Evolutionary conservation across 306 rosid genomes (phyloP), one percentile per base, ranked within the genome.

Genomic region (Ammopiptanthus mongolicus): DNA sequence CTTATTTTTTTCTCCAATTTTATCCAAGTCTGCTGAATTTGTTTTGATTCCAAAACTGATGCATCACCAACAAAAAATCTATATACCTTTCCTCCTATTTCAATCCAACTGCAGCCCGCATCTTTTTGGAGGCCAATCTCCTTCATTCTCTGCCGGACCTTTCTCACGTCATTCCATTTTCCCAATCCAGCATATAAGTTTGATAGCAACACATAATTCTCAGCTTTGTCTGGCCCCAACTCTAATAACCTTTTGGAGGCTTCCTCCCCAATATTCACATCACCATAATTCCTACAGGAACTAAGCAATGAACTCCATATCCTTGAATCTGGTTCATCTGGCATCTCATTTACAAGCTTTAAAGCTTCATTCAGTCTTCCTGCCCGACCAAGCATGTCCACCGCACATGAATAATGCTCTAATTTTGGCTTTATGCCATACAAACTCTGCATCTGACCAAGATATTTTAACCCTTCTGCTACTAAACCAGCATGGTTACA

Each of bases 291-390:
- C 83, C 87, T 82, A 53, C 97, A 91, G 29, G 96, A 91, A 76
- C 96, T 91, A 72, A 93, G 97, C 79, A 93, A 79, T 63, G 97
- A 89, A 81, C 89, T 82, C 97, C 97, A 91, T 58, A 91, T 89
- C 71, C 87, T 69, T 34, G 88, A 81, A 83, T 93, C 98, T 52
- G 98, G 97, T 78, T 91, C 85, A 41, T 80, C 84, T 21, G 90
- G 91, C 79, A 93, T 69, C 77, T 82, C 84, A 11, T 84, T 69
- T 76, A 89, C 82, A 60, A 93, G 80, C 78, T 80, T 73, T 33
- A 93, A 53, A 56, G 98, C 98, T 85, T 91, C 89, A 14, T 81
- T 74, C 68, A 91, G 69, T 48, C 14, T 82, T 33, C 97, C 97
- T 13, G 91, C 86, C 0, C 97, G 86, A 55, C 96, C 91, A 15